Conservation (phyloP, 495 filamentous ascomycete genomes). For the Penicillium cosmopolitanum region DNA sequence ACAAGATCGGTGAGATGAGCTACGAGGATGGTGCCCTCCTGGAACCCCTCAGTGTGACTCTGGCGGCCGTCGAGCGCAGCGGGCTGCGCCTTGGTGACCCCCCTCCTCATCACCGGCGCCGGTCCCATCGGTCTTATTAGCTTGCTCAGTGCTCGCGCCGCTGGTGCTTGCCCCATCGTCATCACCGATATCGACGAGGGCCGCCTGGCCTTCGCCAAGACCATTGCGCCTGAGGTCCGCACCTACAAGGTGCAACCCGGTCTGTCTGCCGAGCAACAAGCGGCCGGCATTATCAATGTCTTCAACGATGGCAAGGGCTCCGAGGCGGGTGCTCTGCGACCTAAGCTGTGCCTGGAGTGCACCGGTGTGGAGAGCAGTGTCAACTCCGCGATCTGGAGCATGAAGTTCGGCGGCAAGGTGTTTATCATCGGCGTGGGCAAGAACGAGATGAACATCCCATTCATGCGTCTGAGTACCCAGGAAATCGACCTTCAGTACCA, state of each 20-base stretch:
- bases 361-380: conserved; percentile 92
- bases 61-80: conserved; percentile 82
- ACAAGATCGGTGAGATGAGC: conserved; percentile 88
- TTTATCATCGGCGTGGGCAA: conserved; percentile 92
- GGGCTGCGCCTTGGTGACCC: conserved; percentile 78
- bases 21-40: conserved; percentile 87
- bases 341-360: conserved; percentile 81
- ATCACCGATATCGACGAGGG: conserved; percentile 93
- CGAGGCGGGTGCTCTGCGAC: conserved; percentile 64
- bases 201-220: conserved; percentile 79
- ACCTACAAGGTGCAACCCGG: conserved; percentile 76
- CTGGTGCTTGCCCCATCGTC: conserved; percentile 82
- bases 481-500: conserved; percentile 96
- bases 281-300: conserved; percentile 61
- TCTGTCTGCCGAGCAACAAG: conserved; percentile 69
- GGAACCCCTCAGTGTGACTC: conserved; percentile 83
- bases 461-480: conserved; percentile 86
- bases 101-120: conserved; percentile 84
- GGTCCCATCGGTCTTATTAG: conserved; percentile 90
- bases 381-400: conserved; percentile 79
- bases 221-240: conserved; percentile 69
- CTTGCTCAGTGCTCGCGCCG: conserved; percentile 77
- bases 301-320: conserved; percentile 53
- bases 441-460: conserved; percentile 91
- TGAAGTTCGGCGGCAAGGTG: conserved; percentile 92